These are phyloP conservation scores for Lodderomyces parapsilosis DNA, from an alignment of 1,139 yeast species.

Conservation along the genomic window DNA sequence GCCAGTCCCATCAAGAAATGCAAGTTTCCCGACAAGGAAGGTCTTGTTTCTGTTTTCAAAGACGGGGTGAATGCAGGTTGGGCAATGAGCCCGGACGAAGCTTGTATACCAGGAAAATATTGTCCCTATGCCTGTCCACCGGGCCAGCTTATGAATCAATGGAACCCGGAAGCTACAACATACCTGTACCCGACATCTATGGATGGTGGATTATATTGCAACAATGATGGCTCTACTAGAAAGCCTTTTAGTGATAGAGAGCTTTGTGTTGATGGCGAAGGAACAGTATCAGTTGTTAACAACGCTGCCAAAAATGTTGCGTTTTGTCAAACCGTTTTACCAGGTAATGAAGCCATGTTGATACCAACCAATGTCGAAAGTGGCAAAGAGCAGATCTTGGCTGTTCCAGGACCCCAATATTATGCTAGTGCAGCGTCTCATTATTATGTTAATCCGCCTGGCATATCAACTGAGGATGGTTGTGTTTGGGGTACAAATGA, in stretches of 20 bases:
- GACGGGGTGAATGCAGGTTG: constrained; percentile 69
- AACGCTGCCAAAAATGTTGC: constrained; percentile 59
- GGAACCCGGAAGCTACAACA: constrained; percentile 62
- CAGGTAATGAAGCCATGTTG: constrained; percentile 92
- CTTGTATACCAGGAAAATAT: constrained; percentile 70
- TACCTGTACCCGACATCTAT: constrained; percentile 70
- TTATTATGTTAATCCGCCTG: constrained; percentile 84
- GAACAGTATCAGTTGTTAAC: constrained; percentile 65
- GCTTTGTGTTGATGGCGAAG: constrained; percentile 76
- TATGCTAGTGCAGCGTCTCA: constrained; percentile 83
- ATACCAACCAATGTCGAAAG: constrained; percentile 70
- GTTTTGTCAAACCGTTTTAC: constrained; percentile 88
- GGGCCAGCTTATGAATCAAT: constrained; percentile 77
- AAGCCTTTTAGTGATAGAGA: constrained; percentile 58
- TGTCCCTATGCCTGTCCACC: constrained; percentile 91
- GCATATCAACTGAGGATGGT: constrained; percentile 71
- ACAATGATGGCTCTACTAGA: constrained; percentile 63
- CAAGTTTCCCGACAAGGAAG: constrained; percentile 62
- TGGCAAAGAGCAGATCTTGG: constrained; percentile 49
- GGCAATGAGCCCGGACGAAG: constrained; percentile 81
- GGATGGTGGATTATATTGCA: constrained; percentile 81
- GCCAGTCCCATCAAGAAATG: constrained; percentile 30
- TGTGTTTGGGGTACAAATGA: constrained; percentile 80
- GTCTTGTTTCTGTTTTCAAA: constrained; percentile 66
- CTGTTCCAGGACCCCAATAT: constrained; percentile 80